phyloP scores from a whole-genome alignment of 495 filamentous ascomycete species.

The Talaromyces ruber region DNA sequence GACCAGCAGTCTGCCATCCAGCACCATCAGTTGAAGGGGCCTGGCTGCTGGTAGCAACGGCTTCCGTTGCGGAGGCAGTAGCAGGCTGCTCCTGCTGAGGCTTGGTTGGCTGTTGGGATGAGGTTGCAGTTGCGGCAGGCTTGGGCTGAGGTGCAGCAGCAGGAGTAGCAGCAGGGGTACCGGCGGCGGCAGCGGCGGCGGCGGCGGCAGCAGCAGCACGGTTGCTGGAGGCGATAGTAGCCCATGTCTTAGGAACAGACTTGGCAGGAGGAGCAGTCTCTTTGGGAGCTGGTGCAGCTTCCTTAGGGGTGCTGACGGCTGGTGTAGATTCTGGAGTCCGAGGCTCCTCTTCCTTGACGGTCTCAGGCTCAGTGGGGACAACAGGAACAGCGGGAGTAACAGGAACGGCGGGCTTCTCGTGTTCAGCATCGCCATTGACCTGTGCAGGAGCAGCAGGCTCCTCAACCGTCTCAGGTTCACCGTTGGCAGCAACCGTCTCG shows the following conservation, averaged over 20 bases:
- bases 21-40: constrained; percentile 35
- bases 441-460: constrained; percentile 24
- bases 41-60: constrained; percentile 36
- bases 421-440: constrained; percentile 19
- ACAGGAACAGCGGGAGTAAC: constrained; percentile 20
- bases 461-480: constrained; percentile 49
- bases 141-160: constrained; percentile 19
- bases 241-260: constrained; percentile 77
- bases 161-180: constrained; percentile 25
- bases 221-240: constrained; percentile 57
- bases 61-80: constrained; percentile 18
- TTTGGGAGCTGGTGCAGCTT: constrained; percentile 38
- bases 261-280: constrained; percentile 43
- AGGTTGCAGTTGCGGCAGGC: constrained; percentile 24
- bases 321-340: constrained; percentile 42
- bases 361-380: constrained; percentile 37
- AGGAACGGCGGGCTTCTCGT: constrained; percentile 18
- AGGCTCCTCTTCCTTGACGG: constrained; percentile 42
- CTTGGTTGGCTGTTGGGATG: constrained; percentile 24
- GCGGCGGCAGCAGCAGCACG: constrained; percentile 15
- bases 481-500: constrained; percentile 36
- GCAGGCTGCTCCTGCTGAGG: constrained; percentile 30
- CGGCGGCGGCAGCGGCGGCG: constrained; percentile 28
- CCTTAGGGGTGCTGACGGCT: constrained; percentile 25
- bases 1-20: constrained; percentile 76